A percentile compares a stretch with the other conserved stretches of the same genome.
Evolutionary conservation across 495 filamentous ascomycete genomes (phyloP).

Genomic region (Penicillium pulvis): DNA sequence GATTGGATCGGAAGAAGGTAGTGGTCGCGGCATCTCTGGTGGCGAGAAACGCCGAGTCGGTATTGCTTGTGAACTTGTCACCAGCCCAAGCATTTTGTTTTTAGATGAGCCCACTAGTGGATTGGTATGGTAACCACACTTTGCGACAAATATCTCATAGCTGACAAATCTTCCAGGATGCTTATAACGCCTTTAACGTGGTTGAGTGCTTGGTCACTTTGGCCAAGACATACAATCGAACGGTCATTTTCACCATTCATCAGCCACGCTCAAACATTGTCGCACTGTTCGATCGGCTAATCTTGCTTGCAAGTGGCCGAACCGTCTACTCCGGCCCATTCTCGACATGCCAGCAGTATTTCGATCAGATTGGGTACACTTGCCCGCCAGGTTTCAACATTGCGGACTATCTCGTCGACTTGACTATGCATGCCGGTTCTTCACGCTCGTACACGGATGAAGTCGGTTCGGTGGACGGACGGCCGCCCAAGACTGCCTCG

Average conservation of each 20-base stretch:
- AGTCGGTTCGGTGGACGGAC: conserved; percentile 44
- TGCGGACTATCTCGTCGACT: conserved; percentile 93
- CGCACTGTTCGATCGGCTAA: conserved; percentile 91
- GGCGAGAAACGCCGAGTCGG: conserved; percentile 95
- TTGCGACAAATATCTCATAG: neutral
- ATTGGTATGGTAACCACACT: conserved; percentile 43
- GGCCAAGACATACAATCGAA: conserved; percentile 93
- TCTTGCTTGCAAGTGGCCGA: conserved; percentile 85
- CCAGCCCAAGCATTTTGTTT: conserved; percentile 95
- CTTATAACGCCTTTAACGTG: conserved; percentile 96
- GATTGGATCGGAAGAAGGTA: conserved; percentile 97
- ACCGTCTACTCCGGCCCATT: conserved; percentile 93
- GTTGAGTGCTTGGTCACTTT: conserved; percentile 94
- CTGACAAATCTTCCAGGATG: conserved; percentile 52
- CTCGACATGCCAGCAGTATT: conserved; percentile 86
- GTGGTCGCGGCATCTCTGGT: conserved; percentile 91
- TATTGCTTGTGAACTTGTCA: conserved; percentile 97
- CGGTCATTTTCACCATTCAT: conserved; percentile 97
- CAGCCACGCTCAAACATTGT: conserved; percentile 99
- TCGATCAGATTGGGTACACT: conserved; percentile 83
- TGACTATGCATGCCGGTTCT: conserved; percentile 90
- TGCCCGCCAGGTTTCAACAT: conserved; percentile 99
- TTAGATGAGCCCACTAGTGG: conserved; percentile 96
- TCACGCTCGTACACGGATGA: conserved; percentile 60
- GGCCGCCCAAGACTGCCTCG: conserved; percentile 67